Evolutionary conservation across 2,329 filamentous ascomycete species (phyloP).

Genomic region (Epichloe festucae): DNA sequence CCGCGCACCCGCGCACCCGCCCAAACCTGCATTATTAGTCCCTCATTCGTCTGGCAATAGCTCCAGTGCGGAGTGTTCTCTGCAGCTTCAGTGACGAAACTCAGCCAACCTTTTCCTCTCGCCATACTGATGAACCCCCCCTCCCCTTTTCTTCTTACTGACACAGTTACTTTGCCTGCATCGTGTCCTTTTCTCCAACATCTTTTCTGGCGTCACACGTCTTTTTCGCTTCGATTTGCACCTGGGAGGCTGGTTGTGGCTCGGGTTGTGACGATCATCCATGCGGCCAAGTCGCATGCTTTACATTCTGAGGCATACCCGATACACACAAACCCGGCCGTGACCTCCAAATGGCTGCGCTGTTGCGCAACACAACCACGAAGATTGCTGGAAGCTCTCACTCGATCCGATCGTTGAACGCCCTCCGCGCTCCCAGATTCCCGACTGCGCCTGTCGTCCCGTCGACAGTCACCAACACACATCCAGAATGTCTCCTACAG

Average conservation of each 20-base stretch:
- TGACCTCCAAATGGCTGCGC: slow-evolving; percentile 22
- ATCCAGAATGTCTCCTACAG: not conserved
- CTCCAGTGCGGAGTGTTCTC: no score
- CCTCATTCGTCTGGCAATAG: not conserved
- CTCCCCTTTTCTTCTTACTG: no score
- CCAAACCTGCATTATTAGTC: not conserved
- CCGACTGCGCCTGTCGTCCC: not conserved
- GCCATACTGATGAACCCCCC: no score
- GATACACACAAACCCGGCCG: not conserved
- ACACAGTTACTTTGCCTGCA: no score
- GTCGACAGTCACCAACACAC: not conserved
- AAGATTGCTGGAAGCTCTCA: slow-evolving; percentile 10
- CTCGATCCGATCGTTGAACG: not conserved
- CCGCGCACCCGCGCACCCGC: not conserved
- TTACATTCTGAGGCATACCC: not conserved
- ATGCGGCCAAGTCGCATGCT: slow-evolving; percentile 11
- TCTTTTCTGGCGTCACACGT: not conserved
- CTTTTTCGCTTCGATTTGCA: no score
- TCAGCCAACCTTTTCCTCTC: no score
- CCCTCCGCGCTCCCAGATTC: not conserved
- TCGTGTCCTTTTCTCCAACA: not conserved
- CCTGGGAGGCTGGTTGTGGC: not conserved
- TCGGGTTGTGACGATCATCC: not conserved
- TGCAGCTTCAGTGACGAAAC: no score
- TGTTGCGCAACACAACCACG: slow-evolving; percentile 9